Evolutionary conservation across 495 filamentous ascomycete species (phyloP).

Genomic region (Thozetella sp.): DNA sequence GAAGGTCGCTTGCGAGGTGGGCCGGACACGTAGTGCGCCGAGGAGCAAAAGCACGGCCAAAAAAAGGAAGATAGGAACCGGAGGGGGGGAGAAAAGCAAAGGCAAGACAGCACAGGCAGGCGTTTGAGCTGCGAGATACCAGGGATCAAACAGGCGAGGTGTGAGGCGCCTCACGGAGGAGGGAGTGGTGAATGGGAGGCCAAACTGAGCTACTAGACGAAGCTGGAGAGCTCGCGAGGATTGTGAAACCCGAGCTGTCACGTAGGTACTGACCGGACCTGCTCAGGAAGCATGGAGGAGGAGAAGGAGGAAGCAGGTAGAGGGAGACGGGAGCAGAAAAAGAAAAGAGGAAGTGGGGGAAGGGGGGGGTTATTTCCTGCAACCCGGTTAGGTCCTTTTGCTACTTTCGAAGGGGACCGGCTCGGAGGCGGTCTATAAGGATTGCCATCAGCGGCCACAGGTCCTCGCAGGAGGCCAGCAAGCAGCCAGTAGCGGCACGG

Average conservation of each 20-base stretch:
- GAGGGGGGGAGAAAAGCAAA: too few relatives aligned
- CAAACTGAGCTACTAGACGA: too few relatives aligned
- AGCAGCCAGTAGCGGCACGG: too few relatives aligned
- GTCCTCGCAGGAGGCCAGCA: too few relatives aligned
- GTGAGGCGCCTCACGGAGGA: background rate
- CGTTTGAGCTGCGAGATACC: background rate
- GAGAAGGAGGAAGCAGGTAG: background rate
- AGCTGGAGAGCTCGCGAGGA: background rate
- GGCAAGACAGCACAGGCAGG: too few relatives aligned
- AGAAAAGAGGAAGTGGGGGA: background rate
- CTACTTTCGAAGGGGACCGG: too few relatives aligned
- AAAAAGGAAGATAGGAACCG: too few relatives aligned
- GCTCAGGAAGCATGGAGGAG: background rate
- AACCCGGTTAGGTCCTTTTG: too few relatives aligned
- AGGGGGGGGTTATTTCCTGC: background rate
- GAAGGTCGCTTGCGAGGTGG: background rate
- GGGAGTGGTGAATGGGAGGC: background rate
- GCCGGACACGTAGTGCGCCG: background rate
- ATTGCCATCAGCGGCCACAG: too few relatives aligned
- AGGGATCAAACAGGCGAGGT: background rate
- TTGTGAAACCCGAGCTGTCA: background rate
- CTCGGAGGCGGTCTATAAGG: too few relatives aligned
- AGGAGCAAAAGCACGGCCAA: background rate
- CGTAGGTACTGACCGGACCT: background rate
- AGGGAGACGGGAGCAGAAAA: background rate